A percentile compares a stretch with the other conserved stretches of the same genome.
phyloP scores from a whole-genome alignment of 2,329 filamentous ascomycete genomes.

The Elsinoe australis region DNA sequence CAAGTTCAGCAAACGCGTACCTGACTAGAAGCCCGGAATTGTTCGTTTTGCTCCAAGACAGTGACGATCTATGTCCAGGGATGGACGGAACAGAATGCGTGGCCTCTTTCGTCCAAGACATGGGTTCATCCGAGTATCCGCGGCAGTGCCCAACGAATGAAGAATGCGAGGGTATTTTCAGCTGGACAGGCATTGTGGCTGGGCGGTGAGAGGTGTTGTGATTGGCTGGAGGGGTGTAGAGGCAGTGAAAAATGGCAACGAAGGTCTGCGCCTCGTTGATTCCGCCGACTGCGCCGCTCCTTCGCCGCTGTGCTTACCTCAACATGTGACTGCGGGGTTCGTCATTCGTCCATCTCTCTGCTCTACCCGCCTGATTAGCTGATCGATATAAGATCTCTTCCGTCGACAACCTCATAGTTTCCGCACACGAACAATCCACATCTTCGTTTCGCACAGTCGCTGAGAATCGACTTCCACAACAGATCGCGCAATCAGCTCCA shows the following conservation, averaged over 20 bases:
- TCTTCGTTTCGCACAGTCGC: constrained; percentile 36
- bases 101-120: constrained; percentile 13
- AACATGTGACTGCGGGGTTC: not conserved
- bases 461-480: constrained; percentile 46
- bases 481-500: constrained; percentile 27
- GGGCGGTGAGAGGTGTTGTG: constrained; percentile 2
- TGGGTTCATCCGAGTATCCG: constrained; percentile 11
- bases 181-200: constrained; percentile 11
- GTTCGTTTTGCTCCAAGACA: no score
- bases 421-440: not conserved
- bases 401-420: not conserved
- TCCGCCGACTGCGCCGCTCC: constrained; percentile 9
- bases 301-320: not conserved
- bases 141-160: constrained; percentile 3
- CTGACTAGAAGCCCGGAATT: constrained; percentile 12
- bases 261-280: constrained; percentile 13
- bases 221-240: constrained; percentile 8
- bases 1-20: no score
- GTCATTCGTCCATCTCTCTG: constrained; percentile 13
- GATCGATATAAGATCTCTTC: constrained; percentile 1
- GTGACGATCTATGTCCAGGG: no score
- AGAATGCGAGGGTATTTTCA: constrained; percentile 2
- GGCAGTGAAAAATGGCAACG: not conserved
- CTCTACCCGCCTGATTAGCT: not conserved
- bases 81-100: not conserved